Base-by-base conservation (phyloP, 306 rosid genomes). In the Ceratonia siliqua region DNA sequence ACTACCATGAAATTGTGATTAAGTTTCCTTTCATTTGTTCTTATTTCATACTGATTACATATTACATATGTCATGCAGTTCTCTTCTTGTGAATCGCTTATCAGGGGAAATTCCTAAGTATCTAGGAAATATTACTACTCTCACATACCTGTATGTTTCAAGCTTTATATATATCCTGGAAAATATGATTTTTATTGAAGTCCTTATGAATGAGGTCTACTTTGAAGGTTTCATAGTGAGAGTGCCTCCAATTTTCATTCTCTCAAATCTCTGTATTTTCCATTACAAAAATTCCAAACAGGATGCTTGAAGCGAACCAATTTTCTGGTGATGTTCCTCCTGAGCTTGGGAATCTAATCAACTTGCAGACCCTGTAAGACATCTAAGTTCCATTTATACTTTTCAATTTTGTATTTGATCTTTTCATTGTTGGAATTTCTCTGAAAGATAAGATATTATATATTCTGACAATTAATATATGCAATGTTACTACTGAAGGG, bases 271-370 rank as follows among this genome's bases (percentile, higher is more conserved):
- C 38, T 36, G 10, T 38, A 27, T 56, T 36, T 62, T 5, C 18
- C 46, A 35, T 42, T 2, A 18, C 20, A 9, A 58, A 77, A 68
- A 21, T 33, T 67, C 42, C 17, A 43, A 83, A 71, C 76, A 91
- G 97, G 66, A 22, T 0, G 81, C 91, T 91, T 79, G 97, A 91
- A 87, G 92, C 84, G 77, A 91, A 91, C 80, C 90, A 83, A 46
- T 91, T 89, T 74, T 86, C 86, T 42, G 97, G 95, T 11, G 61
- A 43, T 68, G 58, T 87, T 73, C 97, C 95, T 28, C 81, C 81
- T 52, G 80, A 87, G 38, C 90, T 91, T 14, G 97, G 97, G 70
- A 79, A 20, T 52, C 85, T 91, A 45, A 46, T 70, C 54, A 84
- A 86, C 82, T 82, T 89, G 78, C 77, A 70, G 48, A 48, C 73